These are phyloP conservation scores for Curvularia sp. DNA, from an alignment of 2,329 filamentous ascomycete species.

Conservation along the genomic window DNA sequence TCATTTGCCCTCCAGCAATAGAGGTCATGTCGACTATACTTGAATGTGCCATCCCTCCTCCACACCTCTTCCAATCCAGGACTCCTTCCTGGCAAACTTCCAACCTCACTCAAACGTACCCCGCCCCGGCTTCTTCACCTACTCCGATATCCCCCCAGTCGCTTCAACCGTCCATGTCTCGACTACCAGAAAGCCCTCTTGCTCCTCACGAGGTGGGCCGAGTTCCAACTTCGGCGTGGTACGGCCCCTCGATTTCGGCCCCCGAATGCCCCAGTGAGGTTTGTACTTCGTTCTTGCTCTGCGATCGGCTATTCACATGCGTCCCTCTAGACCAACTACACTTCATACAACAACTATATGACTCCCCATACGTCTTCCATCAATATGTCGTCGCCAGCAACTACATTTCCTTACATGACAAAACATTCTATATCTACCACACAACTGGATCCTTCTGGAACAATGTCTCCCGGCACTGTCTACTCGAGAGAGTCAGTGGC, in stretches of 20 bases:
- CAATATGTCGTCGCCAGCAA: slow-evolving; percentile 29
- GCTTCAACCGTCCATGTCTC: slow-evolving; percentile 39
- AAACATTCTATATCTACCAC: slow-evolving; percentile 29
- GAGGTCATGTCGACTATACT: slow-evolving; percentile 45
- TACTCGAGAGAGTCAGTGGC: slow-evolving; percentile 39
- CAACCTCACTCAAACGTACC: slow-evolving; percentile 36
- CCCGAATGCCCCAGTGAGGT: slow-evolving; percentile 40
- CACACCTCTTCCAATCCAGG: slow-evolving; percentile 41
- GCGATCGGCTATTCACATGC: slow-evolving; percentile 17
- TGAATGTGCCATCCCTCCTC: slow-evolving; percentile 46
- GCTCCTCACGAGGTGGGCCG: slow-evolving; percentile 34
- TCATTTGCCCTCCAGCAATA: slow-evolving; percentile 16
- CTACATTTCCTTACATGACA: slow-evolving; percentile 33
- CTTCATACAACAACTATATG: slow-evolving; percentile 42
- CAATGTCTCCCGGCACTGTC: slow-evolving; percentile 42
- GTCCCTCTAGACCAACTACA: slow-evolving; percentile 33
- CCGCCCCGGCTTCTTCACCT: slow-evolving; percentile 38
- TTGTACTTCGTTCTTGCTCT: slow-evolving; percentile 26
- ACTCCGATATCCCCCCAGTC: slow-evolving; percentile 45
- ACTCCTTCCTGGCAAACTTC: slow-evolving; percentile 39
- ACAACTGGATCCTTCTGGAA: slow-evolving; percentile 31
- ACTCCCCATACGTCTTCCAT: slow-evolving; percentile 42
- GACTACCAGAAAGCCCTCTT: slow-evolving; percentile 37
- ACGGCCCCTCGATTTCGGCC: slow-evolving; percentile 38
- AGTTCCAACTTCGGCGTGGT: slow-evolving; percentile 42